Evolutionary conservation across 306 rosid genomes (phyloP), one percentile per base, ranked within the genome.

Genomic region (Quillaja saponaria): DNA sequence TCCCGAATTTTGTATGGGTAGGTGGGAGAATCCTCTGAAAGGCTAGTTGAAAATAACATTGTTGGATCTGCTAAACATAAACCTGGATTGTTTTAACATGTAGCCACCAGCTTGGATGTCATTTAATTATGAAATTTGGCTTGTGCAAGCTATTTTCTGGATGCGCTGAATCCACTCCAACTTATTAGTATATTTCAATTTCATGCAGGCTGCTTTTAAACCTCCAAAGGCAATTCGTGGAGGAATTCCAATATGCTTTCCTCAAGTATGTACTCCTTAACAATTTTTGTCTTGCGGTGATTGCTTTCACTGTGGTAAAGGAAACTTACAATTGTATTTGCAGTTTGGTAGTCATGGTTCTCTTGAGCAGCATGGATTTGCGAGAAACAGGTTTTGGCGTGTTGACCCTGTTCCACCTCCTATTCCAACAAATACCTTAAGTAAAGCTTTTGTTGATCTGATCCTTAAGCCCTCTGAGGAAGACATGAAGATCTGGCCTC

Each of bases 171-270:
- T 2, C 31, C 31, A 25, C 31, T 25, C 4, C 4, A 4, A 25
- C 31, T 25, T 25, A 39, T 39, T 1, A 39, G 10, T 8, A 37
- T 52, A 45, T 56, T 17, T 28, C 47, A 52, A 71, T 57, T 64
- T 79, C 62, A 18, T 84, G 84, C 94, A 92, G 99, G 89, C 99
- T 71, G 55, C 38, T 20, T 89, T 82, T 58, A 88, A 83, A 82
- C 91, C 95, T 62, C 95, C 94, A 1, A 89, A 84, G 70, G 72
- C 96, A 54, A 92, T 92, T 69, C 96, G 95, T 37, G 99, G 99
- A 69, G 99, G 96, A 66, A 92, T 92, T 77, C 99, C 99, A 28
- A 58, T 92, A 58, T 92, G 96, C 80, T 92, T 92, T 83, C 99
- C 99, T 25, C 99, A 92, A 67, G 98, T 92, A 79, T 57, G 90